A percentile compares a stretch with the other conserved stretches of the same genome.
phyloP scores from a whole-genome alignment of 305 asterid species.

The Fraxinus floribunda region DNA sequence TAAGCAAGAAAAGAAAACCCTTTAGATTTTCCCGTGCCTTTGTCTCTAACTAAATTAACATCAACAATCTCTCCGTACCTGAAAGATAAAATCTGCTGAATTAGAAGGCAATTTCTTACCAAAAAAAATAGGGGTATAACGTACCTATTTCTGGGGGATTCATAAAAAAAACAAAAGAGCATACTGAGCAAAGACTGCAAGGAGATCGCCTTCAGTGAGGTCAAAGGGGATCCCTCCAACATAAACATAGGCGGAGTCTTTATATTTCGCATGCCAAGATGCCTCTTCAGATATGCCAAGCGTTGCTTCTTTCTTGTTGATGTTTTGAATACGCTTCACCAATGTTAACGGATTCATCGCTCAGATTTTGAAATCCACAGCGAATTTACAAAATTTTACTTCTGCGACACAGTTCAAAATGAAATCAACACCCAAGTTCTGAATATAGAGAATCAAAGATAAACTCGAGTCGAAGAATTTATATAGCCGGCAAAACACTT shows the following conservation, averaged over 20 bases:
- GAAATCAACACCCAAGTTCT: background rate
- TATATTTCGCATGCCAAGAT: conserved; percentile 87
- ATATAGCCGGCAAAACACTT: background rate
- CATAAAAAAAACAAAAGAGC: conserved; percentile 13
- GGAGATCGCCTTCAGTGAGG: conserved; percentile 90
- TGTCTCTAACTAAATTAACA: conserved; percentile 76
- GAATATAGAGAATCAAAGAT: background rate
- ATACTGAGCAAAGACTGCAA: conserved; percentile 82
- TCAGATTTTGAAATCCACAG: background rate
- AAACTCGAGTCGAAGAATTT: background rate
- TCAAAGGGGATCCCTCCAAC: conserved; percentile 81
- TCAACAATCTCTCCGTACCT: conserved; percentile 92
- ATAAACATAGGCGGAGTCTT: conserved; percentile 81
- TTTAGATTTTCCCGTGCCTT: conserved; percentile 83
- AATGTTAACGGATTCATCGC: conserved; percentile 79
- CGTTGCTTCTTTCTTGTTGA: conserved; percentile 69
- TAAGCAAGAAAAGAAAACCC: conserved; percentile 87
- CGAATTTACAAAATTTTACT: background rate
- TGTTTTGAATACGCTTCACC: conserved; percentile 76
- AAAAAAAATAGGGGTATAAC: background rate
- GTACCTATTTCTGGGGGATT: background rate
- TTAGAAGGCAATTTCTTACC: conserved; percentile 1
- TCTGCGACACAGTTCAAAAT: background rate
- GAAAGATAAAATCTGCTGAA: conserved; percentile 13
- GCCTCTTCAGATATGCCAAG: conserved; percentile 78